Evolutionary conservation across 305 asterid species (phyloP).

Genomic region (Solanum hybrid): DNA sequence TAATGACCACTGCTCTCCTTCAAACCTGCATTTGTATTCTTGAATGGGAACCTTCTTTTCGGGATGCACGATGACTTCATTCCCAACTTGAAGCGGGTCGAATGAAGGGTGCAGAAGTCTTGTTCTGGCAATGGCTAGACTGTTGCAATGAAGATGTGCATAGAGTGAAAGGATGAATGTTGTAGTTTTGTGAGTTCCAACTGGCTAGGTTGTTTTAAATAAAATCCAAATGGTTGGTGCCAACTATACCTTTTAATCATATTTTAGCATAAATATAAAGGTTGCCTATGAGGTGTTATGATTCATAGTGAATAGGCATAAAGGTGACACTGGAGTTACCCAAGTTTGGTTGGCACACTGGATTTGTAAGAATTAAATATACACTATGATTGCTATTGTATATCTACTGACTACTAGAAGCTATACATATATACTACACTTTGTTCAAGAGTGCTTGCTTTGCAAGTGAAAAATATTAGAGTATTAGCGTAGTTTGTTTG

Average conservation of each 20-base stretch:
- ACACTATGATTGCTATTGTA: not conserved
- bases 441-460: not conserved
- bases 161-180: not conserved
- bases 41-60: not conserved
- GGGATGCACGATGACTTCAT: not conserved
- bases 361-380: not conserved
- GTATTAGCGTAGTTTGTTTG: not conserved
- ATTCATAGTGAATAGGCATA: not conserved
- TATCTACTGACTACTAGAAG: not conserved
- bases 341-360: conserved; percentile 1
- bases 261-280: not conserved
- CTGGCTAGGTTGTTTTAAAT: not conserved
- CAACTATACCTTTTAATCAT: not conserved
- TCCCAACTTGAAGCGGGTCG: not conserved
- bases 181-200: not conserved
- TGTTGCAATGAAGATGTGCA: not conserved
- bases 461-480: not conserved
- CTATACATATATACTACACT: not conserved
- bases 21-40: not conserved
- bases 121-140: not conserved
- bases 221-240: conserved; percentile 1
- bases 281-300: not conserved
- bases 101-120: not conserved
- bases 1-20: not conserved
- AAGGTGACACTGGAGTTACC: not conserved